Evolutionary conservation across 176 grass and related monocot genomes (phyloP).

Genomic region (Guadua angustifolia): DNA sequence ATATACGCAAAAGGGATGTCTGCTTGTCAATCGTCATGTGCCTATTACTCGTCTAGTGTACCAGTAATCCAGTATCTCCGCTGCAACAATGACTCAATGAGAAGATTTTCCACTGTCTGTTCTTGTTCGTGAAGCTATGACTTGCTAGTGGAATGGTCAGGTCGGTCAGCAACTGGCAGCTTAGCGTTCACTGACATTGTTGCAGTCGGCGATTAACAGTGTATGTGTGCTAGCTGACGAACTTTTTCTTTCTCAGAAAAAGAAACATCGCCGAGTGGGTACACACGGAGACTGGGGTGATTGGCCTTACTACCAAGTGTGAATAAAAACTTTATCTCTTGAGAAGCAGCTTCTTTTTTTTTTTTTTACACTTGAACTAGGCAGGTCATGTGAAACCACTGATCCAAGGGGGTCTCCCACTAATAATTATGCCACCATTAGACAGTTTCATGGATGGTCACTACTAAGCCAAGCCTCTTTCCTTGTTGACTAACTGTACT

Average conservation of each 20-base stretch:
- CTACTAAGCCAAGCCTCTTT: not conserved
- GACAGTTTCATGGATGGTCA: not conserved
- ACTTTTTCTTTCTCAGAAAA: not conserved
- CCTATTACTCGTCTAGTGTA: not conserved
- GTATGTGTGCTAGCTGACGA: not conserved
- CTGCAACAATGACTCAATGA: not conserved
- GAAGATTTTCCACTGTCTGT: constrained; percentile 18
- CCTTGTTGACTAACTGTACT: not conserved
- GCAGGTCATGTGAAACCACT: not conserved
- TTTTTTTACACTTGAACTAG: not conserved
- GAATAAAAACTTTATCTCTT: constrained; percentile 3
- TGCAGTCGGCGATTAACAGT: constrained; percentile 10
- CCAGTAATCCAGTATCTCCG: not conserved
- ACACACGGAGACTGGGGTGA: not conserved
- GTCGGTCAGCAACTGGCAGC: not conserved
- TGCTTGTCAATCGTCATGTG: not conserved
- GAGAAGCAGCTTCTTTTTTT: constrained; percentile 25
- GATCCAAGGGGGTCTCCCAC: constrained; percentile 6
- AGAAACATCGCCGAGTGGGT: not conserved
- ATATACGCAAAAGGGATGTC: not conserved
- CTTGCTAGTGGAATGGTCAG: constrained; percentile 21
- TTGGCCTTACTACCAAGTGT: not conserved
- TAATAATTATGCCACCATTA: constrained; percentile 9
- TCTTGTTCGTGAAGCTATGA: not conserved
- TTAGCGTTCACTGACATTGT: not conserved